Percentiles rank a stretch among this genome's conserved stretches.
Evolutionary conservation across 176 grass and related monocot species (phyloP).

Genomic region (Aegilops bicornis): DNA sequence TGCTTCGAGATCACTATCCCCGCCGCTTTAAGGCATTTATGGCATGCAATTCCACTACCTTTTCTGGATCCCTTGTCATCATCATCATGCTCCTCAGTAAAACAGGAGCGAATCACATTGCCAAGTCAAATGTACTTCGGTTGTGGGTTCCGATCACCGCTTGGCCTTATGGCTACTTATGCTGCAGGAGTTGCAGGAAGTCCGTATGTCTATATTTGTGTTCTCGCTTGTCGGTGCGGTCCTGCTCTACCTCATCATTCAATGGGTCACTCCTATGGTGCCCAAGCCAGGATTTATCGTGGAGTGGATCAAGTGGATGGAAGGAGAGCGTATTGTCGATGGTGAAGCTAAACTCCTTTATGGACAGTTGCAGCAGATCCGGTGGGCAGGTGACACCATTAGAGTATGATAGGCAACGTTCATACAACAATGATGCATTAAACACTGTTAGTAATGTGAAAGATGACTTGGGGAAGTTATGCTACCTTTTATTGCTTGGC

Average conservation of each 20-base stretch:
- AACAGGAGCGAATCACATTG: constrained; percentile 6
- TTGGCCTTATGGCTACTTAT: constrained; percentile 33
- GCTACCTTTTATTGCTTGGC: background rate
- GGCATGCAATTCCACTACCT: constrained; percentile 32
- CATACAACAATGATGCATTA: background rate
- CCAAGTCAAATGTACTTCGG: constrained; percentile 25
- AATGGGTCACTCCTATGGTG: constrained; percentile 20
- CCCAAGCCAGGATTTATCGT: constrained; percentile 17
- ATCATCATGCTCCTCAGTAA: constrained; percentile 38
- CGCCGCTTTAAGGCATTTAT: constrained; percentile 38
- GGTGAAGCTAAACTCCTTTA: constrained; percentile 12
- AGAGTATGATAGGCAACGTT: background rate
- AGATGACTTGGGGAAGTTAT: background rate
- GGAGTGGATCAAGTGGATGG: background rate
- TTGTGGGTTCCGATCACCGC: constrained; percentile 27
- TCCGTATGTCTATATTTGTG: constrained; percentile 38
- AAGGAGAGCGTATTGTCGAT: background rate
- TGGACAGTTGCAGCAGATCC: background rate
- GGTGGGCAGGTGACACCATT: background rate
- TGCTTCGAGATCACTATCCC: constrained; percentile 24
- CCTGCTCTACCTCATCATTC: constrained; percentile 25
- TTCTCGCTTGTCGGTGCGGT: constrained; percentile 22
- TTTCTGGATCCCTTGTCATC: constrained; percentile 38
- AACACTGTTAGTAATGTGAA: background rate
- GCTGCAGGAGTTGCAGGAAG: constrained; percentile 36